phyloP scores from a whole-genome alignment of 371 early-diverging fungal species.

The Actinomortierella ambigua region DNA sequence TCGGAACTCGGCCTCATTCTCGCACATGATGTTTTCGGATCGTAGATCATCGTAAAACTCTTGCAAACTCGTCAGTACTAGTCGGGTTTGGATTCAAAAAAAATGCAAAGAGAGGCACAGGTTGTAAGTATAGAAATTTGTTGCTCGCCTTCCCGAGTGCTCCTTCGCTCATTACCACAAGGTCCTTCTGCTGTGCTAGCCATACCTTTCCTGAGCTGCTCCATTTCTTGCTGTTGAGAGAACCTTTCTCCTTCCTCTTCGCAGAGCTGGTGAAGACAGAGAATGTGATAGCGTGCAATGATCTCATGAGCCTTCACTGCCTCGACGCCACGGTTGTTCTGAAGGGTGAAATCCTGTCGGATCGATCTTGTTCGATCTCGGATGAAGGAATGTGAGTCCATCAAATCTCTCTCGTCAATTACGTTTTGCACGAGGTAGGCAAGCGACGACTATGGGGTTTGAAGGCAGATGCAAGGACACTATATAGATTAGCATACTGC shows the following conservation, averaged over 20 bases:
- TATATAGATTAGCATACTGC: too few species aligned
- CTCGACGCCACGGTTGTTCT: slow-evolving; percentile 71
- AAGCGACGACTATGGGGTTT: slow-evolving; percentile 67
- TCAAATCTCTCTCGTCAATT: slow-evolving; percentile 57
- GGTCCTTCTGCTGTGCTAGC: neutral
- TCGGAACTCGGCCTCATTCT: slow-evolving; percentile 89
- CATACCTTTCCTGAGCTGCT: slow-evolving; percentile 85
- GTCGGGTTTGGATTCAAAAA: too few species aligned
- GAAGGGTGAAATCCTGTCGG: slow-evolving; percentile 87
- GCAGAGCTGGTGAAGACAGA: slow-evolving; percentile 78
- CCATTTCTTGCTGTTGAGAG: slow-evolving; percentile 83
- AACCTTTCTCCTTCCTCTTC: slow-evolving; percentile 64
- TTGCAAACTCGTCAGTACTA: slow-evolving; percentile 77
- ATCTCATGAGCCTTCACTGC: slow-evolving; percentile 81
- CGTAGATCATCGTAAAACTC: slow-evolving; percentile 86
- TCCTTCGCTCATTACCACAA: neutral
- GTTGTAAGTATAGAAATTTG: neutral
- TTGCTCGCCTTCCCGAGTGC: too few species aligned
- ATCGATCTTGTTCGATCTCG: slow-evolving; percentile 91
- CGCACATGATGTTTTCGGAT: slow-evolving; percentile 54
- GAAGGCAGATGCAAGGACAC: too few species aligned
- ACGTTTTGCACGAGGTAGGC: slow-evolving; percentile 79
- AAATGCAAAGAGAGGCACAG: neutral
- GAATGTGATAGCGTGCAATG: slow-evolving; percentile 89
- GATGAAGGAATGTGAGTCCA: slow-evolving; percentile 81